These are phyloP conservation scores for Cyclocybe aegerita DNA, from an alignment of 768 basidiomycete genomes.

Conservation along the genomic window DNA sequence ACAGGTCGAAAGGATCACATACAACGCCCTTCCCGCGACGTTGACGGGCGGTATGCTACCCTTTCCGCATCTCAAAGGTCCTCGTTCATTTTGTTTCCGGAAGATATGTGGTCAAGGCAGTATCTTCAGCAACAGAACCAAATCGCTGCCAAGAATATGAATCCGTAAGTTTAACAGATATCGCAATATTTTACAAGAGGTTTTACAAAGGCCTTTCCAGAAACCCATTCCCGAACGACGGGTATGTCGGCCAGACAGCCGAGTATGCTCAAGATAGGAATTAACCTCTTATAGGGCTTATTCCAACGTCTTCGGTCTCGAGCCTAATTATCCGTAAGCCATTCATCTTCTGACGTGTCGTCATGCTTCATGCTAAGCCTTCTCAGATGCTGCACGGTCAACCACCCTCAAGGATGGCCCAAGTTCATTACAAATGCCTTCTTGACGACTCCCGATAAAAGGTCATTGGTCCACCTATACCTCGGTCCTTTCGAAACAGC, in stretches of 20 bases:
- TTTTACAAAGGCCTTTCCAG: slow-evolving; percentile 21
- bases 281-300: slow-evolving; percentile 32
- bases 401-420: slow-evolving; percentile 54
- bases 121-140: slow-evolving; percentile 62
- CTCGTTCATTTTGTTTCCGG: not conserved
- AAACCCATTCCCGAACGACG: slow-evolving; percentile 53
- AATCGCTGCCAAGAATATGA: slow-evolving; percentile 56
- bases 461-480: slow-evolving; percentile 47
- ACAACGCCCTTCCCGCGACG: slow-evolving; percentile 50
- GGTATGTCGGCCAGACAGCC: slow-evolving; percentile 30
- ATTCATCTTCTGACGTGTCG: not conserved
- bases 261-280: not conserved
- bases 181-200: not conserved
- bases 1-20: slow-evolving; percentile 45
- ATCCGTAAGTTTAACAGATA: slow-evolving; percentile 29
- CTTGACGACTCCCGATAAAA: slow-evolving; percentile 42
- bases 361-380: not conserved
- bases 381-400: slow-evolving; percentile 49
- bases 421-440: slow-evolving; percentile 55
- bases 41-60: slow-evolving; percentile 39
- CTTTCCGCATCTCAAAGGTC: not conserved
- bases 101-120: slow-evolving; percentile 60
- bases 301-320: slow-evolving; percentile 49
- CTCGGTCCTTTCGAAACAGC: slow-evolving; percentile 46
- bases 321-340: slow-evolving; percentile 46